Percentiles rank a stretch among this genome's conserved stretches.
These are phyloP conservation scores for Leonotis leonurus DNA, from an alignment of 257 asterid genomes.

Conservation along the genomic window DNA sequence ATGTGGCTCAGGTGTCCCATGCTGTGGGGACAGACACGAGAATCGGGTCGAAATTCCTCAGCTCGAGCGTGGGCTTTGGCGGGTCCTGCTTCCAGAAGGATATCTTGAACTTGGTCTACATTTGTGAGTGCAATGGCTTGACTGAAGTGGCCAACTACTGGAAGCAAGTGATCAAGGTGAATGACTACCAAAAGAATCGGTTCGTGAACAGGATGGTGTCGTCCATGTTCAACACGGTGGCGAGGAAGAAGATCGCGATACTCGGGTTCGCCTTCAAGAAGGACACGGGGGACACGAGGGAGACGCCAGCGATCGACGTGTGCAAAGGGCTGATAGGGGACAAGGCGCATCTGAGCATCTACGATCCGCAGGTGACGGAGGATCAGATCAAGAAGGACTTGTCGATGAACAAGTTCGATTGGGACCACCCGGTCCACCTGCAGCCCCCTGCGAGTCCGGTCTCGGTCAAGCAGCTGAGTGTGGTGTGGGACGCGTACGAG, in stretches of 20 bases:
- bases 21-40: constrained; percentile 65
- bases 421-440: constrained; percentile 69
- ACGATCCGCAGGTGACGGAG: constrained; percentile 60
- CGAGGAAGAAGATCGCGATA: constrained; percentile 53
- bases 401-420: constrained; percentile 58
- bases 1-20: constrained; percentile 48
- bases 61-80: constrained; percentile 70
- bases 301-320: constrained; percentile 64
- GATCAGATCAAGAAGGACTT: constrained; percentile 64
- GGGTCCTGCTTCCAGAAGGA: constrained; percentile 76
- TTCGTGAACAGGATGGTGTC: constrained; percentile 60
- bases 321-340: constrained; percentile 64
- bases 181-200: constrained; percentile 62
- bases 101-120: constrained; percentile 57
- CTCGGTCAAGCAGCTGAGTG: constrained; percentile 36
- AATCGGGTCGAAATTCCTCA: constrained; percentile 56
- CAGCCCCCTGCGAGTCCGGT: constrained; percentile 59
- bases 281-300: constrained; percentile 65
- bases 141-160: constrained; percentile 61
- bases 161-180: constrained; percentile 65
- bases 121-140: constrained; percentile 65
- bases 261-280: constrained; percentile 70
- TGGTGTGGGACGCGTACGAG: constrained; percentile 52
- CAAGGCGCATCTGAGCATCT: constrained; percentile 55
- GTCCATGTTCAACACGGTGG: constrained; percentile 70